Conservation (phyloP, 1,284 basidiomycete genomes). For the Malassezia equina region DNA sequence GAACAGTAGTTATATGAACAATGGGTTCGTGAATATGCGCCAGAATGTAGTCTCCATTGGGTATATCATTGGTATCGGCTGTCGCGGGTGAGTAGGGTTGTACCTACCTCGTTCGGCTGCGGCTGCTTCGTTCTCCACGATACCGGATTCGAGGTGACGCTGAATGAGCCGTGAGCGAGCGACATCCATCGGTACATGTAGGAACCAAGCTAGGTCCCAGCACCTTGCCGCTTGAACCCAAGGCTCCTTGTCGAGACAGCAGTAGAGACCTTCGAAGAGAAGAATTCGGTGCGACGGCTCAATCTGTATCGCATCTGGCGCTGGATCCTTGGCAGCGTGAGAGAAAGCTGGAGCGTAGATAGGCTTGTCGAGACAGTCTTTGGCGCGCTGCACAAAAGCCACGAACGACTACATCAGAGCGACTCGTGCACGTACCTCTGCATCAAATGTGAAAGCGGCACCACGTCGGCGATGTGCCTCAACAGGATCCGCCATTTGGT, state of each 20-base stretch:
- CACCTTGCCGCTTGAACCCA: constrained; percentile 62
- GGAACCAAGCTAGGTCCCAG: constrained; percentile 70
- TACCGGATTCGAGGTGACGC: constrained; percentile 65
- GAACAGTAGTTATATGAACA: not conserved
- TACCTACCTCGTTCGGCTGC: constrained; percentile 62
- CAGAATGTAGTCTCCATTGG: constrained; percentile 42
- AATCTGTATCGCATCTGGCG: constrained; percentile 53
- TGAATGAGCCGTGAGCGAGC: constrained; percentile 61
- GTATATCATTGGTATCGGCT: constrained; percentile 44
- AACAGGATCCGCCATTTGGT: constrained; percentile 56
- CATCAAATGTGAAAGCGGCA: constrained; percentile 44
- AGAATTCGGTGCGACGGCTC: constrained; percentile 61
- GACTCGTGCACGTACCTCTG: constrained; percentile 13
- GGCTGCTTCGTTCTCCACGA: constrained; percentile 59
- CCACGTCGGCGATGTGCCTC: constrained; percentile 36
- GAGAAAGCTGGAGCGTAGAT: constrained; percentile 57
- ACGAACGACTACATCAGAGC: constrained; percentile 22
- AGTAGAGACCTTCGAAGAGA: constrained; percentile 74
- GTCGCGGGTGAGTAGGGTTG: constrained; percentile 53
- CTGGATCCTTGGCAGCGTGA: constrained; percentile 56
- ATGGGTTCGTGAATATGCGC: constrained; percentile 31
- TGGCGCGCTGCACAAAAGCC: constrained; percentile 23
- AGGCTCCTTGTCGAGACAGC: constrained; percentile 60
- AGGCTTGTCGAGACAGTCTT: not conserved
- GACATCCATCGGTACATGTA: constrained; percentile 58